Conservation (phyloP, 805 yeast genomes). For the Myxozyma vanderwaltii region DNA sequence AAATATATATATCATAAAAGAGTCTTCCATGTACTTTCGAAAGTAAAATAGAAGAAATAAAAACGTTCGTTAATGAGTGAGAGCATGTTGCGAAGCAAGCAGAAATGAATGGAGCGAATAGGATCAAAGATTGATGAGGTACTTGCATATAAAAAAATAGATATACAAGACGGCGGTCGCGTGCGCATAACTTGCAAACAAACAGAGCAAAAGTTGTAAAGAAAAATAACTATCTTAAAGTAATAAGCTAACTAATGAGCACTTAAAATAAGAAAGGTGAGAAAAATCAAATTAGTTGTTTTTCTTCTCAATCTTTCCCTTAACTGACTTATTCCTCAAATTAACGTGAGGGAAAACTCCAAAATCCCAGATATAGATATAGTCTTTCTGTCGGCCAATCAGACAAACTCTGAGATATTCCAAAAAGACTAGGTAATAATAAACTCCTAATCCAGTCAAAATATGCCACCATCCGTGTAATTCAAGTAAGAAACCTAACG, state of each 20-base stretch:
- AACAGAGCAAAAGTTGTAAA: not conserved
- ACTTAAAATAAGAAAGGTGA: not conserved
- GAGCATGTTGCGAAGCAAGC: too few relatives aligned
- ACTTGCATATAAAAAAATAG: too few relatives aligned
- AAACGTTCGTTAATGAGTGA: too few relatives aligned
- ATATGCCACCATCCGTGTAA: slow-evolving; percentile 98
- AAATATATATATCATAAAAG: too few relatives aligned
- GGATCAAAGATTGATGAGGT: too few relatives aligned
- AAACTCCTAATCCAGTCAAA: slow-evolving; percentile 73
- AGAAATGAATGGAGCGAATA: too few relatives aligned
- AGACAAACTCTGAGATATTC: slow-evolving; percentile 74
- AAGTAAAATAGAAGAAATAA: too few relatives aligned
- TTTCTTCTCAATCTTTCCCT: slow-evolving; percentile 9
- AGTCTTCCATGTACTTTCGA: too few relatives aligned
- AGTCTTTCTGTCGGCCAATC: slow-evolving; percentile 57
- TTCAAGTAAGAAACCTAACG: slow-evolving; percentile 82
- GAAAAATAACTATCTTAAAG: not conserved
- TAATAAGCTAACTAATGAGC: not conserved
- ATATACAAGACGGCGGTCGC: too few relatives aligned
- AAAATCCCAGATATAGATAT: slow-evolving; percentile 58
- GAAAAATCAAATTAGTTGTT: not conserved
- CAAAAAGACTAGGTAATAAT: slow-evolving; percentile 76
- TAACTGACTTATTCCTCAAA: slow-evolving; percentile 25
- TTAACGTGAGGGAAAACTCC: slow-evolving; percentile 55
- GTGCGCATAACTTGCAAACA: not conserved